Evolutionary conservation across 768 basidiomycete species (phyloP).

Genomic region (Phylloporus scabripes): DNA sequence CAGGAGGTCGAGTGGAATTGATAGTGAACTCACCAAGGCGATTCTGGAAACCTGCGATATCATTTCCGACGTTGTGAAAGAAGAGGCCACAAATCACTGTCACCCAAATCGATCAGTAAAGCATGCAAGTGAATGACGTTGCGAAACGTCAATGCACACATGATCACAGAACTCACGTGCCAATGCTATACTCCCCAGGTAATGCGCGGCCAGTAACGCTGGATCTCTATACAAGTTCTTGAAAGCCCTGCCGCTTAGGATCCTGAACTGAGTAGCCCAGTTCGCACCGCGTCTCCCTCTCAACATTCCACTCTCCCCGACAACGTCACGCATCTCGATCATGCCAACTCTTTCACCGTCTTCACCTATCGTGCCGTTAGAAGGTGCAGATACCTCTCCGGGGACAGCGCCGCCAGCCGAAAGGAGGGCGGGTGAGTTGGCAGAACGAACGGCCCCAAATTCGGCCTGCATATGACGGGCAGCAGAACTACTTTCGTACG

Average conservation of each 20-base stretch:
- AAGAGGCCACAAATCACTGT: constrained; percentile 90
- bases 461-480: constrained; percentile 59
- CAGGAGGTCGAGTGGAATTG: not conserved
- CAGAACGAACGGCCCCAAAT: constrained; percentile 40
- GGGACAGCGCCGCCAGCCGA: not conserved
- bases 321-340: constrained; percentile 58
- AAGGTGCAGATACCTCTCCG: constrained; percentile 8
- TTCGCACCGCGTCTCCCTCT: constrained; percentile 75
- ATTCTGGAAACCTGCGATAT: constrained; percentile 97
- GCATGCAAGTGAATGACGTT: not conserved
- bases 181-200: constrained; percentile 73
- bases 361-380: constrained; percentile 23
- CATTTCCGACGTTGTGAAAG: constrained; percentile 84
- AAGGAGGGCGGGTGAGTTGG: constrained; percentile 1
- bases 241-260: constrained; percentile 93
- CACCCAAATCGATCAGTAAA: constrained; percentile 1
- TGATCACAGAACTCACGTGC: constrained; percentile 55
- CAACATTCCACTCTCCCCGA: constrained; percentile 60
- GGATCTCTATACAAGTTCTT: constrained; percentile 98
- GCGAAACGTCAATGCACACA: not conserved
- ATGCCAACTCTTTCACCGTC: constrained; percentile 28
- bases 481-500: constrained; percentile 64
- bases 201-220: constrained; percentile 86
- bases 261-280: constrained; percentile 87
- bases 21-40: constrained; percentile 55